These are phyloP conservation scores for Cicer cuneatum DNA, from an alignment of 306 rosid genomes.

Conservation along the genomic window DNA sequence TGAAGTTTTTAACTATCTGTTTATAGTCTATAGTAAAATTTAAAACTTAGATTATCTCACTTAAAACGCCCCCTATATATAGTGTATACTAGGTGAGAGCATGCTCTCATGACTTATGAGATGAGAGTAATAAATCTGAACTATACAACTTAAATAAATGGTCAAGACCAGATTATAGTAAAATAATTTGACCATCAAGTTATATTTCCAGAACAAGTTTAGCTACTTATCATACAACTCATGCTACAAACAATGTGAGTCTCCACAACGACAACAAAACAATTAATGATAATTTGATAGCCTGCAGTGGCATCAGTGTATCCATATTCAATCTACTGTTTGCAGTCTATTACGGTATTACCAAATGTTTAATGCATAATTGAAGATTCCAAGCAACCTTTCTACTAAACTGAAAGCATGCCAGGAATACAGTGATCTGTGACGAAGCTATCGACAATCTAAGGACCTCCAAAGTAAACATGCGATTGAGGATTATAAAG, in stretches of 20 bases:
- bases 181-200: not conserved
- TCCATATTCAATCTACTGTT: not conserved
- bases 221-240: conserved; percentile 1
- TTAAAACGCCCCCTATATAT: not conserved
- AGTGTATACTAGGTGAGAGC: not conserved
- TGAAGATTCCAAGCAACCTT: conserved; percentile 20
- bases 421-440: not conserved
- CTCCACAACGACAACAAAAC: not conserved
- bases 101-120: not conserved
- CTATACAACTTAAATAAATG: not conserved
- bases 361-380: not conserved
- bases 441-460: conserved; percentile 13
- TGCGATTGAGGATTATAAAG: not conserved
- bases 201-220: conserved; percentile 17
- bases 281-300: conserved; percentile 3
- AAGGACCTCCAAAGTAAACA: conserved; percentile 21
- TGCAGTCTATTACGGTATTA: not conserved
- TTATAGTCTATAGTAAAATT: not conserved
- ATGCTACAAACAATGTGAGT: not conserved
- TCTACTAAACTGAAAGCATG: conserved; percentile 1
- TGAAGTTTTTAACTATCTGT: not conserved
- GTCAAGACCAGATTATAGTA: not conserved
- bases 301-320: conserved; percentile 11
- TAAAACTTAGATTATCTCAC: not conserved
- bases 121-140: not conserved